Conservation (phyloP, 2,329 filamentous ascomycete genomes). For the Botrytis squamosa region DNA sequence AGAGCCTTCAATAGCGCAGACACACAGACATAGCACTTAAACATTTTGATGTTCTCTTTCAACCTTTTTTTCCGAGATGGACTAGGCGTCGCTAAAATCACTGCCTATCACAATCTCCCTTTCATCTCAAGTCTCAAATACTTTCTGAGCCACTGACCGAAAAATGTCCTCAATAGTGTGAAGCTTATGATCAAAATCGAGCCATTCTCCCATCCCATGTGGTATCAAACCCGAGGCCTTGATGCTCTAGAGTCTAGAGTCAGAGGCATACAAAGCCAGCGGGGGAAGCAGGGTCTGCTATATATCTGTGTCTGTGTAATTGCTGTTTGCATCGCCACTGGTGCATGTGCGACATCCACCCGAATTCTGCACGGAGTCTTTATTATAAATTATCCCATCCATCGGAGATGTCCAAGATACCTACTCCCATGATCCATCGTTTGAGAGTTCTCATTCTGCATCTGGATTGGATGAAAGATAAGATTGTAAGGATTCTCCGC, state of each 20-base stretch:
- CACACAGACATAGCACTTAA: conserved; percentile 4
- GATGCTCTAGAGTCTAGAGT: background rate
- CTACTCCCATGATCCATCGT: background rate
- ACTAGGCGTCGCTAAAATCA: background rate
- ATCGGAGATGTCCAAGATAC: background rate
- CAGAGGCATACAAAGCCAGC: background rate
- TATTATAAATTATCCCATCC: background rate
- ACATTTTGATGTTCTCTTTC: background rate
- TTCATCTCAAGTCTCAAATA: background rate
- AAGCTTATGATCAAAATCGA: background rate
- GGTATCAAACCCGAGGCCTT: background rate
- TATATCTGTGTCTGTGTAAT: background rate
- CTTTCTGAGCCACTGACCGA: background rate
- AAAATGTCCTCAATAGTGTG: background rate
- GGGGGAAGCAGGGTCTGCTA: background rate
- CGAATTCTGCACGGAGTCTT: background rate
- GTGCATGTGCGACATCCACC: background rate
- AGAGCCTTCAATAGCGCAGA: conserved; percentile 3
- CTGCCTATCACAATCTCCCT: background rate
- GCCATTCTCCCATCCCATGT: background rate
- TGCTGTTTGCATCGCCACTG: background rate
- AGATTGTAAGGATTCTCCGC: background rate
- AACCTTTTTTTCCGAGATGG: background rate
- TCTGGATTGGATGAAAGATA: background rate
- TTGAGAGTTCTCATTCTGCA: background rate